Conservation (phyloP, 2,329 filamentous ascomycete genomes). For the Verticillium klebahnii region DNA sequence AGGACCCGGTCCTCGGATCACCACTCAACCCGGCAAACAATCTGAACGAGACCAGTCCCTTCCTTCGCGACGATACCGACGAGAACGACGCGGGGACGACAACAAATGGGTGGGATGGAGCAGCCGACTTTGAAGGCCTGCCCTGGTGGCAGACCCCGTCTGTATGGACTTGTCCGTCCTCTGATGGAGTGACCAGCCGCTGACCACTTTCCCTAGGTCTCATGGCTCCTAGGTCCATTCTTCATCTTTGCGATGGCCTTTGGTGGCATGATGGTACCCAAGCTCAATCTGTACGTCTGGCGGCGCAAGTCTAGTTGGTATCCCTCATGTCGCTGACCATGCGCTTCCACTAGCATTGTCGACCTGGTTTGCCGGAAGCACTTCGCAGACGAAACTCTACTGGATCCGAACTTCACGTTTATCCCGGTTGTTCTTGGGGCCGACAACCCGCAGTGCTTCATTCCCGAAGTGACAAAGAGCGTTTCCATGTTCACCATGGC, state of each 20-base stretch:
- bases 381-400: constrained; percentile 60
- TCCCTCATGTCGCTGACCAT: background rate
- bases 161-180: constrained; percentile 31
- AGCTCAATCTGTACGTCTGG: constrained; percentile 66
- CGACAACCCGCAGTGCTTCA: constrained; percentile 75
- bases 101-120: constrained; percentile 40
- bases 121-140: constrained; percentile 54
- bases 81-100: constrained; percentile 4
- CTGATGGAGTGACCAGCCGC: constrained; percentile 1
- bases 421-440: constrained; percentile 61
- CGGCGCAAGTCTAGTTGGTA: background rate
- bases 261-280: constrained; percentile 80
- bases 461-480: constrained; percentile 70
- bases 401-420: constrained; percentile 56
- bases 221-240: constrained; percentile 79
- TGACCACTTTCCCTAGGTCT: constrained; percentile 52
- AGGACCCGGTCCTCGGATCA: background rate
- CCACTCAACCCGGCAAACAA: background rate
- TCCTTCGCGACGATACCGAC: background rate
- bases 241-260: constrained; percentile 79
- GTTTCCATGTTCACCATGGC: constrained; percentile 77
- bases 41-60: background rate
- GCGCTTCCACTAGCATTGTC: constrained; percentile 51
- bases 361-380: constrained; percentile 80
- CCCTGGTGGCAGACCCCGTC: constrained; percentile 62